Conservation (phyloP, 148 eudicot genomes). For the Spergularia bocconei region DNA sequence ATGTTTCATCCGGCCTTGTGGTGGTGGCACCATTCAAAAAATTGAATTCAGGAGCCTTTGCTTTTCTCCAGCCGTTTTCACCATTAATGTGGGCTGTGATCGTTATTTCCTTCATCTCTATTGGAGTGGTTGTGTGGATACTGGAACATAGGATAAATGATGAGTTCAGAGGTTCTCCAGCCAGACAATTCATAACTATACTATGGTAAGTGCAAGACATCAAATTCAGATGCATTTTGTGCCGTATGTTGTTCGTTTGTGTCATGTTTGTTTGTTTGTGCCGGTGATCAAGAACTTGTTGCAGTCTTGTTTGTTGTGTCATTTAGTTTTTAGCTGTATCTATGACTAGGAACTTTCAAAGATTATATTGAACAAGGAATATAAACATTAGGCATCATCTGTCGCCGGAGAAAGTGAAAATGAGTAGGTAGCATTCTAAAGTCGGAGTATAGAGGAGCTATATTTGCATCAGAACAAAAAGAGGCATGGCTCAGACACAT, state of each 20-base stretch:
- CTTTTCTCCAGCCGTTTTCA: constrained; percentile 84
- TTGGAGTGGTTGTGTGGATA: constrained; percentile 91
- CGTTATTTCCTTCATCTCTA: constrained; percentile 61
- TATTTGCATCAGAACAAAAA: too few relatives aligned
- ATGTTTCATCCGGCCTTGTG: constrained; percentile 78
- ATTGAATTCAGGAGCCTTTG: constrained; percentile 73
- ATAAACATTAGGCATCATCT: too few relatives aligned
- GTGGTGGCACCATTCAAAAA: constrained; percentile 75
- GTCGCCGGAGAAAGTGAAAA: too few relatives aligned
- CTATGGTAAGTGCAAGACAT: constrained; percentile 60
- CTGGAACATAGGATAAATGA: constrained; percentile 89
- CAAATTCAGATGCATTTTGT: not conserved
- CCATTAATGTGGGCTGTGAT: constrained; percentile 72
- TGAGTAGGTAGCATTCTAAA: too few relatives aligned
- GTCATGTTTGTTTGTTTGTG: too few relatives aligned
- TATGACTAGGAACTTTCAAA: too few relatives aligned
- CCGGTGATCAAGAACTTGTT: too few relatives aligned
- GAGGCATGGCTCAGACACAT: too few relatives aligned
- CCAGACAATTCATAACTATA: constrained; percentile 69
- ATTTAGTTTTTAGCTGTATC: too few relatives aligned
- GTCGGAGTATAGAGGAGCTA: too few relatives aligned
- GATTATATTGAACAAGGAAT: too few relatives aligned
- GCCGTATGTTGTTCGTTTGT: not conserved
- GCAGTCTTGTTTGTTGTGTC: too few relatives aligned
- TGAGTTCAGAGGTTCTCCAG: constrained; percentile 88